Evolutionary conservation across 495 filamentous ascomycete species (phyloP), one percentile per base, ranked within the genome.

Genomic region (Trichocladium antarcticum): DNA sequence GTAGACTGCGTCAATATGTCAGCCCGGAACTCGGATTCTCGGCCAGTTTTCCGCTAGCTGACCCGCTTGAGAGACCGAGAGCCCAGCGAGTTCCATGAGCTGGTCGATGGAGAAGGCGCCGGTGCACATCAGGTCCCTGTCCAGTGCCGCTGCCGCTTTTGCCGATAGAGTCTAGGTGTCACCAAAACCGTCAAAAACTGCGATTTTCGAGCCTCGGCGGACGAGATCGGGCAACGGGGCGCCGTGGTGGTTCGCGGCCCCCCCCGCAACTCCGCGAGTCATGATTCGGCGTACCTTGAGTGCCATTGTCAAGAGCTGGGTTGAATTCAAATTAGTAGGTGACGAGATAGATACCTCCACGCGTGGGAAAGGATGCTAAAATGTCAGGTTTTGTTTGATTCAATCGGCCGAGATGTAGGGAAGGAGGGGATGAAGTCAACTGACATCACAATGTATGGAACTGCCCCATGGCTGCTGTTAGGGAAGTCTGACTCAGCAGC

Each of bases 61-160:
- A 90, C 89, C 82, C 39, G 84, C 89, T 76, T 98, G 89, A 5
- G 90, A 88, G 3, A 98, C 92, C 1, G 89, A 88, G 1, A 96
- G 72, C 0, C 92, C 92, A 27, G 92, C 92, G 2, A 98, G 71
- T 61, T 98, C 92, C 92, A 98, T 98, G 44, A 98, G 71, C 63
- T 98, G 92, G 65, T 97, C 92, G 35, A 98, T 74, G 3, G 88
- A 94, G 71, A 89, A 98, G 17, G 84, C 92, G 3, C 93, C 89
- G 16, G 79, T 73, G 63, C 80, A 84, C 92, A 97, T 97, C 36
- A 98, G 80, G 57, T 98, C 92, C 63, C 84, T 80, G 64, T 98
- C 92, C 4, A 98, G 78, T 29, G 84, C 83, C 0, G 84, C 82
- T 3, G 92, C 90, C 57, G 87, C 85, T 65, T 89, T 88, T 27